Evolutionary conservation across 352 stramenopile species (phyloP).

Genomic region (Globisporangium recalcitrans): DNA sequence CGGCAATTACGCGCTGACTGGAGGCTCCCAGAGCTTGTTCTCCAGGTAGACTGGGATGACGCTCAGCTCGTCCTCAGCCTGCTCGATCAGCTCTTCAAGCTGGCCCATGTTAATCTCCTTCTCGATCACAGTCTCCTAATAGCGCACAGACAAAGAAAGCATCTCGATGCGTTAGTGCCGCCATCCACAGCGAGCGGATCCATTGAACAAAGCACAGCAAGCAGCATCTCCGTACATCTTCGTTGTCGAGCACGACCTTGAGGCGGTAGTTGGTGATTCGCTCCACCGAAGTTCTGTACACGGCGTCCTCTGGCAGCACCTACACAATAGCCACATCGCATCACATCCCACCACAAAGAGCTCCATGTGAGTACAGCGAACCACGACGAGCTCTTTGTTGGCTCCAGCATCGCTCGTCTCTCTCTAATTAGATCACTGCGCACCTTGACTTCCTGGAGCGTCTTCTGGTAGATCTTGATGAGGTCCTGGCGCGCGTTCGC

Average conservation of each 20-base stretch:
- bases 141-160: background rate
- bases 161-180: background rate
- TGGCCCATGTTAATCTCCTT: slow-evolving; percentile 85
- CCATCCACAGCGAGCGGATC: background rate
- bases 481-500: slow-evolving; percentile 78
- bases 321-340: no score
- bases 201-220: background rate
- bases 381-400: slow-evolving; percentile 8
- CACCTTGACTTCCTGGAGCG: slow-evolving; percentile 77
- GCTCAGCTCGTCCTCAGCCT: slow-evolving; percentile 82
- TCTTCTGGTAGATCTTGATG: slow-evolving; percentile 81
- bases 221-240: slow-evolving; percentile 50
- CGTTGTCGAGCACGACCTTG: slow-evolving; percentile 62
- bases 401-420: background rate
- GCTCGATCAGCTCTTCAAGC: slow-evolving; percentile 84
- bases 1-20: slow-evolving; percentile 35
- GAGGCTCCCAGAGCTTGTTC: slow-evolving; percentile 84
- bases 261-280: slow-evolving; percentile 85
- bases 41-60: slow-evolving; percentile 85
- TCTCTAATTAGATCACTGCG: slow-evolving; percentile 4
- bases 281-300: slow-evolving; percentile 76
- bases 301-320: slow-evolving; percentile 59
- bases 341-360: slow-evolving; percentile 8
- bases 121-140: slow-evolving; percentile 75
- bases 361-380: background rate